Conservation (phyloP, 2,329 filamentous ascomycete genomes). For the Neurospora sp. region DNA sequence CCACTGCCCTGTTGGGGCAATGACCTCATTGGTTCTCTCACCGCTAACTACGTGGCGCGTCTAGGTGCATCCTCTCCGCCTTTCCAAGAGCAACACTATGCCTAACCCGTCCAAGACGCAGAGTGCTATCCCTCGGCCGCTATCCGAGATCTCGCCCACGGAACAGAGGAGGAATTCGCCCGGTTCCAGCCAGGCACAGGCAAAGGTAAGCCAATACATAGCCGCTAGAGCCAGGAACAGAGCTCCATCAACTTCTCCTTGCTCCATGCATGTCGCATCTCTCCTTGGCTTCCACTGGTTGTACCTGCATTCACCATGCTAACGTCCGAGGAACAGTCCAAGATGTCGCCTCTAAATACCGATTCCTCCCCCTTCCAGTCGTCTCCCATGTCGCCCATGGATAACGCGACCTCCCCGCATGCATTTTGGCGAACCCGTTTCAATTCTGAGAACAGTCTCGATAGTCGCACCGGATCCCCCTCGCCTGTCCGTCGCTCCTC, state of each 20-base stretch:
- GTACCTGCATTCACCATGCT: conserved; percentile 35
- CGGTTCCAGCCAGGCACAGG: conserved; percentile 64
- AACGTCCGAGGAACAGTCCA: not conserved
- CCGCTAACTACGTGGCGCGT: not conserved
- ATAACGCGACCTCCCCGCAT: conserved; percentile 62
- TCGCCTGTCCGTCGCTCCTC: conserved; percentile 76
- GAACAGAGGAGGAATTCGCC: conserved; percentile 86
- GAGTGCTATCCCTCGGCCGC: conserved; percentile 56
- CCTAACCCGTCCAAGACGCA: conserved; percentile 55
- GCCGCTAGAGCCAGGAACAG: conserved; percentile 14
- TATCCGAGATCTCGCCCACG: conserved; percentile 81
- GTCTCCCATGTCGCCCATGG: conserved; percentile 71
- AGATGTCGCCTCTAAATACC: conserved; percentile 37
- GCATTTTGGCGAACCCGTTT: conserved; percentile 82
- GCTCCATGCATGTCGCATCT: not conserved
- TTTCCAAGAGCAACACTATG: conserved; percentile 57
- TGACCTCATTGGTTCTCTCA: not conserved
- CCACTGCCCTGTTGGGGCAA: conserved; percentile 1
- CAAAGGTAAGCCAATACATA: conserved; percentile 47
- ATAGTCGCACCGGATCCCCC: conserved; percentile 50
- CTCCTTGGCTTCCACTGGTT: conserved; percentile 5
- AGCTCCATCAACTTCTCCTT: not conserved
- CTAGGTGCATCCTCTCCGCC: conserved; percentile 69
- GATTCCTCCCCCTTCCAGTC: conserved; percentile 81
- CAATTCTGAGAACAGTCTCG: conserved; percentile 62